Base-by-base conservation (phyloP, 345 rosid species). In the Combretum micranthum region DNA sequence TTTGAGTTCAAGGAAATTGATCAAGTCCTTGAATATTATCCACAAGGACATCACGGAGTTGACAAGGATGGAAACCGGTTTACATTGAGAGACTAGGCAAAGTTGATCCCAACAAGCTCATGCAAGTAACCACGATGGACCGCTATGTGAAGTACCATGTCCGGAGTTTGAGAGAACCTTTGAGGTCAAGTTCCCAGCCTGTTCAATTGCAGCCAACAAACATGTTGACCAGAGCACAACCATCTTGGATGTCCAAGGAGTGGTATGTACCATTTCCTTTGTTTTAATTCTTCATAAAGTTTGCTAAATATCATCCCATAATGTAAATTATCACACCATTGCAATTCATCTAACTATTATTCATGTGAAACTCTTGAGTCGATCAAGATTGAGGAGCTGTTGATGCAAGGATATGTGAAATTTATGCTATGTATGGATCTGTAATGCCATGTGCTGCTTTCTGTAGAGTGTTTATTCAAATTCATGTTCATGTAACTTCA, bases 11-110 rank as follows among this genome's bases (percentile, higher is more conserved):
- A 82, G 57, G 97, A 90, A 69, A 61, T 72, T 0, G 80, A 83
- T 18, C 80, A 85, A 71, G 96, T 90, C 11, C 32, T 85, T 1
- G 78, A 83, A 56, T 69, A 82, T 67, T 90, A 90, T 66, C 96
- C 96, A 3, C 97, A 90, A 75, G 96, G 90, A 52, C 79, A 87
- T 66, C 96, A 87, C 64, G 93, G 93, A 22, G 72, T 85, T 32
- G 96, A 90, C 52, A 87, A 87, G 73, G 97, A 87, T 2, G 95
- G 97, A 42, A 63, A 49, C 90, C 93, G 1, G 64, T 90, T 18
- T 90, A 90, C 72, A 83, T 90, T 12, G 96, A 90, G 65, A 74
- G 80, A 60, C 58, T 87, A 15, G 94, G 97, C 10, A 80, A 80
- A 70, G 86, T 90, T 22, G 96, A 90, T 66, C 68, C 82, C 16